Base-by-base conservation (phyloP, 73 alveolate species). In the Paramecium pentaurelia region DNA sequence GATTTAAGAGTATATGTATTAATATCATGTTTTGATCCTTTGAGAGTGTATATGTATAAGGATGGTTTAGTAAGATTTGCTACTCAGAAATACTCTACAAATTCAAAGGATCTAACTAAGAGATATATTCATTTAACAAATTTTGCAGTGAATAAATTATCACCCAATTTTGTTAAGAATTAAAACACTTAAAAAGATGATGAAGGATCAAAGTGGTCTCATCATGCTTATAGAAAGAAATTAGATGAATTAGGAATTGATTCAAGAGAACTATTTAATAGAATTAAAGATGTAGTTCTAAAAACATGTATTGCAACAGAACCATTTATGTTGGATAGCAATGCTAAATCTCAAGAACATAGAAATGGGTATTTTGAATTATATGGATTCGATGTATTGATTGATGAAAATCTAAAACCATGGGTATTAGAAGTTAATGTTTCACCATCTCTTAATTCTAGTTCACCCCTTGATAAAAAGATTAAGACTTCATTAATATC, bases 11-110 rank as follows among this genome's bases (percentile, higher is more conserved):
- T 97, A 38, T 97, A 97, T 94, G 99, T 96, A 10, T 68, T 96
- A 77, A 98, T 97, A 28, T 92, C 98, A 0, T 92, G 98, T 75
- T 97, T 92, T 91, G 97, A 97, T 68, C 99, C 99, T 30, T 91
- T 97, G 38, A 96, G 97, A 93, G 93, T 97, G 9, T 97, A 97
- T 93, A 75, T 97, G 71, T 97, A 96, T 83, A 92, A 97, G 87
- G 98, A 97, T 86, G 99, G 99, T 32, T 88, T 97, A 47, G 98
- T 94, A 5, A 92, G 99, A 86, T 97, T 97, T 94, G 99, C 99
- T 0, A 97, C 99, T 1, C 97, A 95, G 71, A 92, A 95, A 75
- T 97, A 96, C 37, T 64, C 93, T 25, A 84, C 92, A 16, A 86
- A 59, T 49, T 88, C 95, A 3, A 86, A 94, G 16, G 95, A 86